Conservation (phyloP, 495 filamentous ascomycete species). For the Aspergillus egyptiacus region DNA sequence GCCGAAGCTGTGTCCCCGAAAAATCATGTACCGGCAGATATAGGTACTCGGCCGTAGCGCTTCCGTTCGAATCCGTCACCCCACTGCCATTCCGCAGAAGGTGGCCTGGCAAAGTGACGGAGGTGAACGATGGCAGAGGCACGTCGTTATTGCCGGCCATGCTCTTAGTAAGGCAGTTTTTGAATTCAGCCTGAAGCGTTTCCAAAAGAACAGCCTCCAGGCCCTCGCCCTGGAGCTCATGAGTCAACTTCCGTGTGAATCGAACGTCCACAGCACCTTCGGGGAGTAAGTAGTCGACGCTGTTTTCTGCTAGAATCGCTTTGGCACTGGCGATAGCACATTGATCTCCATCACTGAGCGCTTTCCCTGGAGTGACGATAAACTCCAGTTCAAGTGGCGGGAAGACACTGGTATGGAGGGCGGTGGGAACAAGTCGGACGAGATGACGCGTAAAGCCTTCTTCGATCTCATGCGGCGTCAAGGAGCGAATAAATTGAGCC, state of each 20-base stretch:
- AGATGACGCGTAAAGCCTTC: slow-evolving; percentile 18
- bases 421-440: slow-evolving; percentile 31
- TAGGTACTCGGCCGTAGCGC: slow-evolving; percentile 30
- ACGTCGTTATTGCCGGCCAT: not conserved
- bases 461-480: slow-evolving; percentile 13
- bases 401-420: slow-evolving; percentile 16
- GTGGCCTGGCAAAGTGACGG: slow-evolving; percentile 26
- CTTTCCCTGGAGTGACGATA: not conserved
- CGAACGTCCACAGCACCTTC: slow-evolving; percentile 38
- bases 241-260: slow-evolving; percentile 33
- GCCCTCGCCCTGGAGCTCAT: slow-evolving; percentile 18
- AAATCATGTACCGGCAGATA: slow-evolving; percentile 28
- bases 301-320: slow-evolving; percentile 25
- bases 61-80: slow-evolving; percentile 1
- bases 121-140: slow-evolving; percentile 28
- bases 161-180: slow-evolving; percentile 12
- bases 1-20: slow-evolving; percentile 21
- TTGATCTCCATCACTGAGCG: not conserved
- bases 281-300: slow-evolving; percentile 39
- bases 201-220: slow-evolving; percentile 8
- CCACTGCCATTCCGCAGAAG: not conserved
- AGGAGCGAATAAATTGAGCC: slow-evolving; percentile 23
- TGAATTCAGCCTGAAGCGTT: slow-evolving; percentile 19
- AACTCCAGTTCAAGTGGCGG: slow-evolving; percentile 37
- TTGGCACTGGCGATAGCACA: slow-evolving; percentile 26